Base-by-base conservation (phyloP, 345 rosid genomes). In the Boechera divaricarpa region DNA sequence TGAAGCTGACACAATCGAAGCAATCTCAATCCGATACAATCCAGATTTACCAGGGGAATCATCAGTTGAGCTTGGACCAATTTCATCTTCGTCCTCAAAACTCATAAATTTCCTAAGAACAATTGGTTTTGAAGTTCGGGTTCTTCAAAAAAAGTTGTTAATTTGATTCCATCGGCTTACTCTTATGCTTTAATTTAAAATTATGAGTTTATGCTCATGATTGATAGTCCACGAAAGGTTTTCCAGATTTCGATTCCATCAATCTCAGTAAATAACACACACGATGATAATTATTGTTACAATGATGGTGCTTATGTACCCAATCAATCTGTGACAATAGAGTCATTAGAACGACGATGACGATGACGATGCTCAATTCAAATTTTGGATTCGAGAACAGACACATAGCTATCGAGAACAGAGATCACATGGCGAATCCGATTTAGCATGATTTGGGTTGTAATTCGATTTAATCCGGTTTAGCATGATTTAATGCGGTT, bases 321-420 rank as follows among this genome's bases (percentile, higher is more conserved):
- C 7, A 10, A 61, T 16, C 63, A 66, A 61, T 69, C 33, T 0
- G 10, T 0, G 10, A 56, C 61, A 55, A 77, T 67, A 45, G 72
- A 56, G 35, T 70, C 76, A 64, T 63, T 56, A 11, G 54, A 57
- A 3, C 54, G 80, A 63, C 38, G 70, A 18, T 45, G 80, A 63
- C 59, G 76, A 56, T 72, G 73, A 24, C 77, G 84, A 76, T 53
- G 84, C 9, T 67, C 59, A 79, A 84, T 55, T 33, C 82, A 83
- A 5, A 89, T 66, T 88, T 89, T 82, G 7, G 98, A 87, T 80
- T 95, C 98, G 48, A 92, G 81, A 70, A 81, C 52, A 28, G 94
- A 85, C 33, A 89, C 96, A 72, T 91, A 85, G 4, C 87, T 83
- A 69, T 91, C 97, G 4, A 95, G 92, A 84, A 87, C 77, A 15